These are phyloP conservation scores for Wallacemonas rigidus DNA, from an alignment of 208 protist genomes.

Conservation along the genomic window DNA sequence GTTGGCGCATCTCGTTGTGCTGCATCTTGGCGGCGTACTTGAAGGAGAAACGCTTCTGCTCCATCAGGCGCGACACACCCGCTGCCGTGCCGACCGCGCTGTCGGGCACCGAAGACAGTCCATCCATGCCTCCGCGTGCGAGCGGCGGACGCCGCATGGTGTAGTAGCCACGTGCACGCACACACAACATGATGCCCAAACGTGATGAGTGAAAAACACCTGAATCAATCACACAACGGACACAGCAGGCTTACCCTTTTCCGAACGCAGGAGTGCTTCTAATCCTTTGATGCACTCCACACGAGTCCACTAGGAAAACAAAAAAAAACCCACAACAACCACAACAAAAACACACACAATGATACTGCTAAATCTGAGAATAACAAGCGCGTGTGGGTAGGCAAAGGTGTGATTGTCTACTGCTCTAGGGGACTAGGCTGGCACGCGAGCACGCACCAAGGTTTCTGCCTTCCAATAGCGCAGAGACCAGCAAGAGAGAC, in stretches of 20 bases:
- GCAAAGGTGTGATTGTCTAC: too few species aligned
- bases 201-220: neutral
- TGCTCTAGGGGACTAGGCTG: too few species aligned
- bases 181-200: neutral
- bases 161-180: neutral
- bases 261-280: too few species aligned
- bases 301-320: too few species aligned
- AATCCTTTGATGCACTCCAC: too few species aligned
- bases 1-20: constrained; percentile 81
- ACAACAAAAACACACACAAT: neutral
- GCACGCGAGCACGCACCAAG: too few species aligned
- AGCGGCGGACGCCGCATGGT: constrained; percentile 1
- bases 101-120: neutral
- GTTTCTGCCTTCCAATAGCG: too few species aligned
- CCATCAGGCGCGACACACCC: constrained; percentile 20
- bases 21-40: constrained; percentile 85
- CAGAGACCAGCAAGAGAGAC: too few species aligned
- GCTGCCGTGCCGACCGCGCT: constrained; percentile 14
- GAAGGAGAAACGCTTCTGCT: constrained; percentile 79
- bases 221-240: too few species aligned
- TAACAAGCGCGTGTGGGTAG: too few species aligned
- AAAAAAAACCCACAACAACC: neutral
- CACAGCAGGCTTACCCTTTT: too few species aligned
- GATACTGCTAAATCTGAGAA: too few species aligned
- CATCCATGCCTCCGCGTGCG: constrained; percentile 6